phyloP scores from a whole-genome alignment of 2,329 filamentous ascomycete genomes.

The Monosporascus sp. region DNA sequence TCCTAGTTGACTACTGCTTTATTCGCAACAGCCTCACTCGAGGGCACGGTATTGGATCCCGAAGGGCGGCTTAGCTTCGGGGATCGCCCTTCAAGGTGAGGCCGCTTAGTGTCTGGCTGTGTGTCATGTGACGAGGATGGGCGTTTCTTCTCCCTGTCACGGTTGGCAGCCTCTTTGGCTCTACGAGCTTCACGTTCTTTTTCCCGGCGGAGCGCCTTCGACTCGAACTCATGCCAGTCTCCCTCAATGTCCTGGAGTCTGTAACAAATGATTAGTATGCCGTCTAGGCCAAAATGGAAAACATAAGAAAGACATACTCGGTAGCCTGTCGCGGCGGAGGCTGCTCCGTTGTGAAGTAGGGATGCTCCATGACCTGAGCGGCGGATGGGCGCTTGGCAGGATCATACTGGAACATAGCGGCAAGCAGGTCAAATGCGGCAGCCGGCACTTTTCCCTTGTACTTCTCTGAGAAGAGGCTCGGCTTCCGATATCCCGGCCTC shows the following conservation, averaged over 20 bases:
- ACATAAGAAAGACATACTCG: slow-evolving; percentile 57
- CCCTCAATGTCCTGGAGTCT: slow-evolving; percentile 77
- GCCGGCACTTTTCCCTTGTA: slow-evolving; percentile 74
- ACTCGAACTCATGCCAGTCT: slow-evolving; percentile 99
- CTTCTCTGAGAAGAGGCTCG: slow-evolving; percentile 73
- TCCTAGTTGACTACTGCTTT: neutral
- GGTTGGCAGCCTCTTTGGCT: slow-evolving; percentile 32
- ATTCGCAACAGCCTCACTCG: slow-evolving; percentile 1
- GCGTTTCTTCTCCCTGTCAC: slow-evolving; percentile 24
- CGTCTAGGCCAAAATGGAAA: slow-evolving; percentile 23
- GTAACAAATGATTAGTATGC: slow-evolving; percentile 9
- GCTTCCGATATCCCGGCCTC: slow-evolving; percentile 66
- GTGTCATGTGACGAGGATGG: slow-evolving; percentile 15
- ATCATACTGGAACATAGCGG: slow-evolving; percentile 84
- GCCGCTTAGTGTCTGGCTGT: slow-evolving; percentile 21
- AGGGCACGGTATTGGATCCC: slow-evolving; percentile 6
- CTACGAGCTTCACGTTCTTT: slow-evolving; percentile 57
- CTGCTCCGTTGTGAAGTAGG: slow-evolving; percentile 82
- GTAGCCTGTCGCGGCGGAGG: slow-evolving; percentile 70
- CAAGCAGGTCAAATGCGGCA: slow-evolving; percentile 76
- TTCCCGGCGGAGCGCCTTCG: slow-evolving; percentile 87
- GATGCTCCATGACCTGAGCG: slow-evolving; percentile 75
- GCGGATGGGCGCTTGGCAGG: slow-evolving; percentile 78
- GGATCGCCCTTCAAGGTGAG: slow-evolving; percentile 20
- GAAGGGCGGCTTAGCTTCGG: slow-evolving; percentile 5